Percentiles rank a stretch among this genome's conserved stretches.
Conservation (phyloP, 352 stramenopile genomes). For the Chrysophaeum taylorii region DNA sequence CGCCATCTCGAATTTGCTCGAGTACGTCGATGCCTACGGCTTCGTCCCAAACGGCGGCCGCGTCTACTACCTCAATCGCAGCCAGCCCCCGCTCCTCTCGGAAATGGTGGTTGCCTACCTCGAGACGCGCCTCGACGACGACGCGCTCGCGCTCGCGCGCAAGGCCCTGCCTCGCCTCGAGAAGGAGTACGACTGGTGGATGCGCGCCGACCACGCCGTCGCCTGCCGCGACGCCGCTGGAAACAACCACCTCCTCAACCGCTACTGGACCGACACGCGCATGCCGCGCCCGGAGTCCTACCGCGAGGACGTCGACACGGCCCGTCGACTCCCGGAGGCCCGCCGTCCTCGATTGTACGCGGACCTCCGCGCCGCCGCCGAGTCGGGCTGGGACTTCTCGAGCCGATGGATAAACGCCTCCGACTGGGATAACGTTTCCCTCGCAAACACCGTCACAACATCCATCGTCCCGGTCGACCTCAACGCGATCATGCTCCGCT, state of each 20-base stretch:
- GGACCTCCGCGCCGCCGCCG: constrained; percentile 61
- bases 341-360: constrained; percentile 44
- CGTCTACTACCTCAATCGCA: constrained; percentile 75
- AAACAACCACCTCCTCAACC: constrained; percentile 49
- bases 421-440: no score
- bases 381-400: constrained; percentile 78
- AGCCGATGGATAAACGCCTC: constrained; percentile 53
- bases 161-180: constrained; percentile 50
- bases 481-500: constrained; percentile 62
- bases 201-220: constrained; percentile 44
- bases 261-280: constrained; percentile 59
- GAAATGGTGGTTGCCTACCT: constrained; percentile 60
- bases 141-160: constrained; percentile 17
- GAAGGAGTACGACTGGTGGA: constrained; percentile 68
- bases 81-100: constrained; percentile 72
- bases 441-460: constrained; percentile 49
- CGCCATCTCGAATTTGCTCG: constrained; percentile 67
- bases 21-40: constrained; percentile 66
- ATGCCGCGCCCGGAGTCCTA: constrained; percentile 69
- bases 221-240: constrained; percentile 18
- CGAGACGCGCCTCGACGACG: constrained; percentile 23
- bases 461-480: constrained; percentile 64
- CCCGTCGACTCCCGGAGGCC: not conserved
- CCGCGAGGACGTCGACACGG: constrained; percentile 52
- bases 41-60: constrained; percentile 75